Evolutionary conservation across 139 green algal species (phyloP).

Genomic region (Volvox africanus): DNA sequence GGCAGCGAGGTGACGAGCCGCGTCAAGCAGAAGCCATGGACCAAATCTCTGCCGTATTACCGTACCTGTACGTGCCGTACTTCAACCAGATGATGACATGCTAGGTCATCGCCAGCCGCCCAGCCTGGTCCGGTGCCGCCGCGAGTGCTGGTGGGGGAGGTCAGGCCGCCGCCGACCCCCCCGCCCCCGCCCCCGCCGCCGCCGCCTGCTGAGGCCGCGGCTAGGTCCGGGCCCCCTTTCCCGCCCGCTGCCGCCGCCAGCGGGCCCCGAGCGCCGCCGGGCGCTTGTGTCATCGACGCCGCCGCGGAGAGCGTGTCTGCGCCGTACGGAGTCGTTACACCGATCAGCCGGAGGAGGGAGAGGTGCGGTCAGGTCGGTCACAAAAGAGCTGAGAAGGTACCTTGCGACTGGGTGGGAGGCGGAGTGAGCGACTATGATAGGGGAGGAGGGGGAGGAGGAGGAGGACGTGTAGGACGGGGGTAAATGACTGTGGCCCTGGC

Average conservation of each 20-base stretch:
- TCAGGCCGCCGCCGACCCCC: not conserved
- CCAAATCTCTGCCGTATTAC: not conserved
- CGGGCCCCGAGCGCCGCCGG: not conserved
- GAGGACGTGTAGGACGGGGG: no score
- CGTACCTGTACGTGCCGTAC: not conserved
- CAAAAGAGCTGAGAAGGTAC: not conserved
- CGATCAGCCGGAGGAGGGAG: not conserved
- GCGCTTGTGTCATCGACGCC: not conserved
- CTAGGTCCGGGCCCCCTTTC: no score
- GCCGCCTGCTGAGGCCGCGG: not conserved
- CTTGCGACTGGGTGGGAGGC: no score
- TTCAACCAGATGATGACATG: conserved; percentile 12
- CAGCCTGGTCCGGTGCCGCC: not conserved
- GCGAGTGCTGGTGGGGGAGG: not conserved
- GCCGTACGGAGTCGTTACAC: no score
- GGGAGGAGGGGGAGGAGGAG: no score
- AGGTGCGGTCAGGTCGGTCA: not conserved
- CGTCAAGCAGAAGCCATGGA: no score
- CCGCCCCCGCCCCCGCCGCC: no score
- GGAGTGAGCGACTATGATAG: no score
- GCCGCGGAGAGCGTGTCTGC: conserved; percentile 4
- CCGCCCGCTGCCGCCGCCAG: not conserved
- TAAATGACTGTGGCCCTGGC: no score
- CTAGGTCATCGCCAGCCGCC: not conserved
- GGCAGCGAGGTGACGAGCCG: no score